Evolutionary conservation across 495 filamentous ascomycete species (phyloP), one percentile per base, ranked within the genome.

Genomic region (Stereocaulon alpinum): DNA sequence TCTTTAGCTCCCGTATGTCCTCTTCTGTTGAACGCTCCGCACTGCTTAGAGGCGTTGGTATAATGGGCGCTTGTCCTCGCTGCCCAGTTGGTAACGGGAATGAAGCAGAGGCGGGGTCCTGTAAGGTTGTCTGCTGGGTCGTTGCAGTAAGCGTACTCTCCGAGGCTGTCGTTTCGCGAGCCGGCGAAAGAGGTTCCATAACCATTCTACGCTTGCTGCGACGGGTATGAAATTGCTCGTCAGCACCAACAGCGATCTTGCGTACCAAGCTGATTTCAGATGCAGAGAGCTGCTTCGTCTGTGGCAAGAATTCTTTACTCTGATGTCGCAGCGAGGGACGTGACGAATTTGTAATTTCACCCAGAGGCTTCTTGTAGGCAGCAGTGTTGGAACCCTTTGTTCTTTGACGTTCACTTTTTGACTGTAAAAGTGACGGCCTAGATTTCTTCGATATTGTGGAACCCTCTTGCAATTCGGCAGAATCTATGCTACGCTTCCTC

Each of bases 121-220:
- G 24, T 1, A 34, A 45, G 14, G 24, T 20, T 9, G 37, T 48
- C 11, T 24, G 12, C 55, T 64, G 62, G 27, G 62, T 56, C 6
- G 42, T 48, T 17, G 15, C 43, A 2, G 22, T 32, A 49, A 44
- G 34, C 15, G 61, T 64, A 6, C 22, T 40, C 24, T 63, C 53
- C 5, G 63, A 64, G 27, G 57, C 61, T 4, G 53, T 63, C 1
- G 57, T 63, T 32, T 58, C 56, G 32, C 40, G 52, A 5, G 15
- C 44, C n/a, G 61, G 58, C 6, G 61, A 63, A 14, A 60, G 56
- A 34, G 52, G 27, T 15, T 56, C 56, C 12, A 63, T 40, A 6
- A 20, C 40, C 22, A 27, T 58, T 30, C 47, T 52, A n/a, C 2
- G 14, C 15, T 29, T 61, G 14, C 32, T 49, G 10, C 44, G 20